Base-by-base conservation (phyloP, 345 rosid species). In the Tarenaya hassleriana region DNA sequence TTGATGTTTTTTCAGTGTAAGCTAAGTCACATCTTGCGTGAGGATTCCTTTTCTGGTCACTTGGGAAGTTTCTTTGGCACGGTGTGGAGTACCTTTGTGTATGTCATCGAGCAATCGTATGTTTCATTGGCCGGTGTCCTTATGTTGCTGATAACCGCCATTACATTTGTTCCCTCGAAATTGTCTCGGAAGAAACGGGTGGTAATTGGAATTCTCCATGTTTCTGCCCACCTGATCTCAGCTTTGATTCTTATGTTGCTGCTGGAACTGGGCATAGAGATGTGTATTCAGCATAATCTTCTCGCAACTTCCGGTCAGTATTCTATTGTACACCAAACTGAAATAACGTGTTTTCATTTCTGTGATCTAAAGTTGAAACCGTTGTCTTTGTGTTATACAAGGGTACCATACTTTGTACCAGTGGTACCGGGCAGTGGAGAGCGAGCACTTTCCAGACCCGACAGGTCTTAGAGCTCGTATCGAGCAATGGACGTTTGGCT, bases 401-500 rank as follows among this genome's bases (percentile, higher is more conserved):
- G 98, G 98, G 63, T 92, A 92, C 65, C 98, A 92, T 70, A 61
- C 94, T 13, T 73, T 92, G 59, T 92, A 85, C 47, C 82, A 88
- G 81, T 92, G 98, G 98, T 92, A 92, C 77, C 82, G 66, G 68
- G 52, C 88, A 18, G 91, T 92, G 66, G 98, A 92, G 69, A 85
- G 64, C 15, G 91, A 92, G 71, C 98, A 92, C 69, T 92, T 92
- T 65, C 98, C 98, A 0, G 98, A 92, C 73, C 98, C 98, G 46
- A 88, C 95, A 57, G 98, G 97, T 35, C 98, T 92, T 71, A 78
- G 98, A 70, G 73, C 84, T 17, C 90, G 98, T 50, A 81, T 92
- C 1, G 98, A 92, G 56, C 95, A 92, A 56, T 92, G 98, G 98
- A 88, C 98, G 15, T 79, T 78, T 74, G 98, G 98, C 53, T 85